Percentiles rank a stretch among this genome's conserved stretches.
Evolutionary conservation across 768 basidiomycete genomes (phyloP).

Genomic region (Termitomyces eurrhizus): DNA sequence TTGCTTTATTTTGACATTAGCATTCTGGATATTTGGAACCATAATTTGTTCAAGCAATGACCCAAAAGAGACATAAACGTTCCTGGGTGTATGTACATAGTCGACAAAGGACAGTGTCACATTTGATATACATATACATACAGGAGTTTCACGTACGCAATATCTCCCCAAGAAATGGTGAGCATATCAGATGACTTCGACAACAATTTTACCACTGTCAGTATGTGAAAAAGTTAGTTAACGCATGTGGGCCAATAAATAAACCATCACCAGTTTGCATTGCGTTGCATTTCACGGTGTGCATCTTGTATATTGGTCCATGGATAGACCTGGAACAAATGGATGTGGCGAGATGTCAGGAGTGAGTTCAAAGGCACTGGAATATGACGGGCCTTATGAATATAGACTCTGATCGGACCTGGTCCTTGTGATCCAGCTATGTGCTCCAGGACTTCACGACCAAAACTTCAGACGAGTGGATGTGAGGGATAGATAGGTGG

Average conservation of each 20-base stretch:
- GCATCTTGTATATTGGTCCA: slow-evolving; percentile 80
- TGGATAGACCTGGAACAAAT: slow-evolving; percentile 58
- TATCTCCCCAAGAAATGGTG: not conserved
- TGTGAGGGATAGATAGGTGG: not conserved
- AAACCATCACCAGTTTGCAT: slow-evolving; percentile 43
- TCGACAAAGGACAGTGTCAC: not conserved
- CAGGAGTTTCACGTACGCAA: not conserved
- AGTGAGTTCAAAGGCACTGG: slow-evolving; percentile 1
- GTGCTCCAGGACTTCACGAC: slow-evolving; percentile 45
- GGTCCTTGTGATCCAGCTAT: slow-evolving; percentile 55
- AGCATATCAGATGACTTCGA: slow-evolving; percentile 30
- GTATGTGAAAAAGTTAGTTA: slow-evolving; percentile 1
- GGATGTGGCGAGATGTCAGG: not conserved
- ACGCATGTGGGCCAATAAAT: not conserved
- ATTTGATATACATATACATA: not conserved
- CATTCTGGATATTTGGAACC: not conserved
- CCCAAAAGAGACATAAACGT: not conserved
- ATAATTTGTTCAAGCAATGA: not conserved
- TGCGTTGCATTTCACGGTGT: slow-evolving; percentile 80
- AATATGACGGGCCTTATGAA: slow-evolving; percentile 59
- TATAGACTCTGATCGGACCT: slow-evolving; percentile 66
- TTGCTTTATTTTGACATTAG: not conserved
- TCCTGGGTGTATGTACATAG: not conserved
- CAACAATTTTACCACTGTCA: slow-evolving; percentile 44
- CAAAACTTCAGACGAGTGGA: slow-evolving; percentile 38